Percentiles rank a stretch among this genome's conserved stretches.
Conservation (phyloP, 2,329 filamentous ascomycete genomes). For the Paecilomyces dactylethromorphus region DNA sequence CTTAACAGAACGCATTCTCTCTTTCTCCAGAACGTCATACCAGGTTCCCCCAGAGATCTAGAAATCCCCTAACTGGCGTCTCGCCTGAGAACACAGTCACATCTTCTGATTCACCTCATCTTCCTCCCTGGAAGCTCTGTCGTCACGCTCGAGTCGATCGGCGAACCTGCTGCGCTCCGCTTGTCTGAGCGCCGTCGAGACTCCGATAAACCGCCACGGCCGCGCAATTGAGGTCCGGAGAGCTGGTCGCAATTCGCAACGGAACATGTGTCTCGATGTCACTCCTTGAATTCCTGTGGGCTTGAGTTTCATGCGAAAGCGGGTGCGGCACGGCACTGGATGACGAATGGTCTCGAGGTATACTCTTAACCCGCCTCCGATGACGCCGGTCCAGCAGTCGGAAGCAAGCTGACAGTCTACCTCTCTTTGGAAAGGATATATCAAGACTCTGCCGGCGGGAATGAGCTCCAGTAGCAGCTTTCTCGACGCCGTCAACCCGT, state of each 20-base stretch:
- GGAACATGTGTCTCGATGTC: slow-evolving; percentile 6
- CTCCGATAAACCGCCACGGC: not conserved
- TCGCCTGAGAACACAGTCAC: not conserved
- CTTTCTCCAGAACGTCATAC: not conserved
- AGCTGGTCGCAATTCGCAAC: not conserved
- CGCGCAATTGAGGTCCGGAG: not conserved
- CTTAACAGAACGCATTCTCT: not conserved
- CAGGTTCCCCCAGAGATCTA: not conserved
- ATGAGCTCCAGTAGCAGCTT: slow-evolving; percentile 36
- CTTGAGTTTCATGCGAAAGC: slow-evolving; percentile 8
- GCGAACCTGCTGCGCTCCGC: not conserved
- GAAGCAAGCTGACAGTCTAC: slow-evolving; percentile 12
- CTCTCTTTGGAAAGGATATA: slow-evolving; percentile 6
- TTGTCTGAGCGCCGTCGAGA: not conserved
- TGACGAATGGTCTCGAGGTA: slow-evolving; percentile 25
- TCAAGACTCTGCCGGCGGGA: slow-evolving; percentile 19
- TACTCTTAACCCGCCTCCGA: slow-evolving; percentile 16
- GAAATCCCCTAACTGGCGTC: not conserved
- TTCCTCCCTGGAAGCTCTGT: not conserved
- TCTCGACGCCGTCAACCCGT: slow-evolving; percentile 28
- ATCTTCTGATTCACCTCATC: not conserved
- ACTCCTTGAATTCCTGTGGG: slow-evolving; percentile 9
- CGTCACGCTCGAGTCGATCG: not conserved
- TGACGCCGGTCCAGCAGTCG: slow-evolving; percentile 14
- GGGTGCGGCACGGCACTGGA: slow-evolving; percentile 22